Evolutionary conservation across 805 yeast genomes (phyloP), one percentile per base, ranked within the genome.

Genomic region (Starmerella davenportii): DNA sequence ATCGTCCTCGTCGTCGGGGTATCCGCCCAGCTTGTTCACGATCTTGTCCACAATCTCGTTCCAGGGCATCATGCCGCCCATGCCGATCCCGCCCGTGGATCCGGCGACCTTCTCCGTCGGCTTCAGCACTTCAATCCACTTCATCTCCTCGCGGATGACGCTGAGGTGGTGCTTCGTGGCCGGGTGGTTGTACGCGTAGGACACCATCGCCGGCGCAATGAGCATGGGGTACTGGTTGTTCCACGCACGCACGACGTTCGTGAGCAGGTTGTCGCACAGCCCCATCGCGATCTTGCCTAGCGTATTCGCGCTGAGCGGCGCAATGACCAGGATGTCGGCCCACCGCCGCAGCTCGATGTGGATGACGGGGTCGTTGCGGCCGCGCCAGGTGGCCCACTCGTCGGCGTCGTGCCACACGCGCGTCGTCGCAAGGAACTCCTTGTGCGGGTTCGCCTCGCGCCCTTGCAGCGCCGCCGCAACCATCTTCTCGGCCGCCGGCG

Each of bases 51-150:
- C 94, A 50, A 90, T 77, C 56, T 85, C 95, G 55, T 81, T 79
- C 73, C 92, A 82, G 51, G 90, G 96, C 76, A 85, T 78, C 96
- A 90, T 90, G 39, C 98, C 96, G 36, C 98, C 96, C 82, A 90
- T 79, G n/a, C 96, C 96, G 43, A 90, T 84, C 51, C 87, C 96
- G 44, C 98, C 96, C 61, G 85, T 82, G 31, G 81, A 70, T 40
- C 93, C 82, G 53, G 79, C 74, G 4, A 87, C 93, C 58, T 87
- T 87, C 57, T 87, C 98, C 19, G 84, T 82, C 0, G 98, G 98
- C 55, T 76, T 78, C 53, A 90, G 66, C n/a, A 87, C 73, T 47
- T 82, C 93, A 45, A 87, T 76, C 87, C 92, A 87, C 27, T 87
- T 81, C 90, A 90, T 85, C 47, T 84, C 94, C 46, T 82, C 93